Evolutionary conservation across 2,329 filamentous ascomycete genomes (phyloP).

Genomic region (Diaporthe sp.): DNA sequence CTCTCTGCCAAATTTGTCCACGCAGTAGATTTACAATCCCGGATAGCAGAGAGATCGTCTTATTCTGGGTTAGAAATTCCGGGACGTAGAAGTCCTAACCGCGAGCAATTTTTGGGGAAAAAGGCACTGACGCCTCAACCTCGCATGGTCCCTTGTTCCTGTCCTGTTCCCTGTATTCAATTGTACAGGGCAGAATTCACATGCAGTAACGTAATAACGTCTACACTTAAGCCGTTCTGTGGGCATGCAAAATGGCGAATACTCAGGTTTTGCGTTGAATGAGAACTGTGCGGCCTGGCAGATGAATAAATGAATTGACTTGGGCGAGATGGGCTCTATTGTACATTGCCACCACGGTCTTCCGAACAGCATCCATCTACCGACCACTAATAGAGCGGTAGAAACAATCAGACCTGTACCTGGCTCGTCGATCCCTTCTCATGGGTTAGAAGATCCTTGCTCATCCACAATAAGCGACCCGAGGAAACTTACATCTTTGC

Average conservation of each 20-base stretch:
- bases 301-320: neutral
- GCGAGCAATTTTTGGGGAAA: neutral
- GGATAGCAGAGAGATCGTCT: neutral
- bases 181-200: neutral
- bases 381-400: neutral
- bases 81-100: accelerated
- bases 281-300: accelerated
- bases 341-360: neutral
- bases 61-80: neutral
- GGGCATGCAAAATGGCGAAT: neutral
- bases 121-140: no score
- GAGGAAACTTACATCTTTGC: neutral
- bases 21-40: neutral
- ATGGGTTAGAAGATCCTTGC: neutral
- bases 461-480: neutral
- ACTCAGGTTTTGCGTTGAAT: neutral
- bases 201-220: neutral
- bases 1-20: neutral
- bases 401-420: neutral
- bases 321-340: neutral
- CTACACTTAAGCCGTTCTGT: neutral
- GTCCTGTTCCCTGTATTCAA: neutral
- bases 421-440: accelerated
- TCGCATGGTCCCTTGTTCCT: neutral
- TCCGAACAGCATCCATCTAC: neutral